These are phyloP conservation scores for Sporobolomyces phaffii DNA, from an alignment of 768 basidiomycete genomes.

Conservation along the genomic window DNA sequence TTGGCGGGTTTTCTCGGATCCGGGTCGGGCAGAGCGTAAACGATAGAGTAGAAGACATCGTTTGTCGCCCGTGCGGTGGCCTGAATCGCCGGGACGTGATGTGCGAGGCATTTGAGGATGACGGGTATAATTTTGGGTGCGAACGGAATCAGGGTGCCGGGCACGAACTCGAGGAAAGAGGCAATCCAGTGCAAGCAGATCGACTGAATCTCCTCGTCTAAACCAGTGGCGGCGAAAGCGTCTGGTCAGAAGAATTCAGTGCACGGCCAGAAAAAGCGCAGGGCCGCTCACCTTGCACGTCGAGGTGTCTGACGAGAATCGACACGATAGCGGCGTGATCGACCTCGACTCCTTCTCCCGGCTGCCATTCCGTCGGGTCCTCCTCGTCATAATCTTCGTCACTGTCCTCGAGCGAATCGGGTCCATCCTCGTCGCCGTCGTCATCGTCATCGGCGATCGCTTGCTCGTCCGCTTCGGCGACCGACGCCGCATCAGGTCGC, in stretches of 20 bases:
- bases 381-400: slow-evolving; percentile 45
- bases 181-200: slow-evolving; percentile 90
- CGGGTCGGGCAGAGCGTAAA: slow-evolving; percentile 66
- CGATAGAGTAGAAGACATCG: slow-evolving; percentile 71
- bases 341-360: slow-evolving; percentile 86
- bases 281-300: slow-evolving; percentile 61
- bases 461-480: slow-evolving; percentile 17
- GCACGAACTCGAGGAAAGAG: slow-evolving; percentile 77
- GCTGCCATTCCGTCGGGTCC: slow-evolving; percentile 63
- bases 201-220: slow-evolving; percentile 91
- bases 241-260: neutral
- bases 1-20: neutral
- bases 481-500: neutral
- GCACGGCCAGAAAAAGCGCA: neutral
- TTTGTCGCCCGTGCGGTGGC: slow-evolving; percentile 79
- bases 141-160: slow-evolving; percentile 89
- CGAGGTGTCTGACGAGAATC: slow-evolving; percentile 78
- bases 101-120: slow-evolving; percentile 88
- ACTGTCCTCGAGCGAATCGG: slow-evolving; percentile 31
- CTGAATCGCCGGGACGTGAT: slow-evolving; percentile 82
- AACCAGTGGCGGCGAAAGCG: neutral
- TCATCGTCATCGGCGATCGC: slow-evolving; percentile 33
- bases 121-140: slow-evolving; percentile 87
- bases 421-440: slow-evolving; percentile 35
- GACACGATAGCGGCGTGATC: slow-evolving; percentile 89